Conservation (phyloP, 192 early-diverging fungal species). For the Chytriomyces sp. region DNA sequence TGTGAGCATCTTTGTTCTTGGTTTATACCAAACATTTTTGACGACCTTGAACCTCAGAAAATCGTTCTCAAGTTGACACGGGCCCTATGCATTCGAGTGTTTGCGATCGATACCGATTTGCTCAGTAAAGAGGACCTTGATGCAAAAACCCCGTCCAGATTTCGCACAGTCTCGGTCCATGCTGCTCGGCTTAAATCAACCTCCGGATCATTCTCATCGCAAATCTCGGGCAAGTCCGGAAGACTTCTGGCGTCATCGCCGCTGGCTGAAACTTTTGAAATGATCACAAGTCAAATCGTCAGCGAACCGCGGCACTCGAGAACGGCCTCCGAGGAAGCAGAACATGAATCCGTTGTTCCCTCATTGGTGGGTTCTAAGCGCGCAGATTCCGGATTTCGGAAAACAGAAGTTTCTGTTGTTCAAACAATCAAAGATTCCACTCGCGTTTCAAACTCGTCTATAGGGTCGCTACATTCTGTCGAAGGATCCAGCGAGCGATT, state of each 20-base stretch:
- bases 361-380: neutral
- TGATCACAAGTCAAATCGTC: neutral
- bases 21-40: neutral
- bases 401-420: neutral
- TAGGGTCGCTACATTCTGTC: constrained; percentile 27
- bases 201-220: constrained; percentile 40
- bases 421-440: constrained; percentile 17
- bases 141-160: constrained; percentile 30
- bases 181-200: constrained; percentile 37
- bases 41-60: constrained; percentile 47
- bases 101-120: constrained; percentile 66
- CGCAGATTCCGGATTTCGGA: neutral
- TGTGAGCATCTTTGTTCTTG: constrained; percentile 52
- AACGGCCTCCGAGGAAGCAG: neutral
- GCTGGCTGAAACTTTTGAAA: neutral
- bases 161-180: constrained; percentile 27
- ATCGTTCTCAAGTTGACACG: constrained; percentile 67
- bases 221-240: constrained; percentile 11
- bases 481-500: constrained; percentile 16
- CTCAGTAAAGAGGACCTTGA: constrained; percentile 37
- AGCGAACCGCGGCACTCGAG: neutral
- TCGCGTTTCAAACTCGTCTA: constrained; percentile 28
- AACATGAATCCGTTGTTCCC: neutral
- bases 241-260: constrained; percentile 23
- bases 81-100: constrained; percentile 60